Evolutionary conservation across 192 early-diverging fungal species (phyloP).

Genomic region (Funneliformis mosseae): DNA sequence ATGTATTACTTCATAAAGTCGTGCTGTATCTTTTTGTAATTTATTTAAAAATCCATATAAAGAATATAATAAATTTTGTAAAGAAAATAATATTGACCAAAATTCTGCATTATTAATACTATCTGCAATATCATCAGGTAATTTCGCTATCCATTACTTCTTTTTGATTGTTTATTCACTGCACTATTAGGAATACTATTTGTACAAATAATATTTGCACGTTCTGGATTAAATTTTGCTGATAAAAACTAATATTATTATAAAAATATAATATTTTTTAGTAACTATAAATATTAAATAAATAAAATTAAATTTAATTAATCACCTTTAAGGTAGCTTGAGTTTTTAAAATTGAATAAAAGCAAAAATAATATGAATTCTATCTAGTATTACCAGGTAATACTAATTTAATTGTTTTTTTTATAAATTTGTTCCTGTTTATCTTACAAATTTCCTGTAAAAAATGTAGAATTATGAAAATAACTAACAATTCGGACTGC

Average conservation of each 20-base stretch:
- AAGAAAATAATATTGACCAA: background rate
- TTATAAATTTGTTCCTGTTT: background rate
- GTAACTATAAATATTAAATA: background rate
- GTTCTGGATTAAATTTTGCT: background rate
- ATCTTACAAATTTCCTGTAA: background rate
- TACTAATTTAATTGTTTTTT: background rate
- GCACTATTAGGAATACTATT: background rate
- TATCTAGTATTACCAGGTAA: background rate
- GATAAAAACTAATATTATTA: background rate
- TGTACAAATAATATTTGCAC: background rate
- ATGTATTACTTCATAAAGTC: slow-evolving; percentile 16
- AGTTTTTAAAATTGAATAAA: background rate
- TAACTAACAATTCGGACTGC: slow-evolving; percentile 16
- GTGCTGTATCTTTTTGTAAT: slow-evolving; percentile 14
- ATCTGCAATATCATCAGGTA: slow-evolving; percentile 3
- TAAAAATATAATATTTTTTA: background rate
- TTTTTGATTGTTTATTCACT: background rate
- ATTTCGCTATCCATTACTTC: slow-evolving; percentile 1
- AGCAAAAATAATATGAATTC: slow-evolving; percentile 6
- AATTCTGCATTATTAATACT: slow-evolving; percentile 18
- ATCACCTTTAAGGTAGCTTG: background rate
- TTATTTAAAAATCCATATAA: slow-evolving; percentile 5
- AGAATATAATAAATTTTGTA: slow-evolving; percentile 15
- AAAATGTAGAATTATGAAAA: background rate
- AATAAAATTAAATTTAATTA: background rate